A percentile compares a stretch with the other conserved stretches of the same genome.
Evolutionary conservation across 176 grass and related monocot genomes (phyloP).

Genomic region (Sorghum bicolor): Sorghum_bicolor_NCBIv3 NC_012870.2:14082501-14083000

Average conservation of each 20-base stretch:
- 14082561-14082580: neutral
- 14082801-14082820: neutral
- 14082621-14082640: conserved; percentile 59
- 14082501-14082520: neutral
- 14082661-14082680: conserved; percentile 15
- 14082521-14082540: conserved; percentile 48
- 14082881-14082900: conserved; percentile 24
- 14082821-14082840: no score
- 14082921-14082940: conserved; percentile 6
- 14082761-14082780: neutral
- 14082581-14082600: neutral
- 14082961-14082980: neutral
- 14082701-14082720: conserved; percentile 60
- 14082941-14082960: conserved; percentile 16
- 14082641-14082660: neutral
- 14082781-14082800: neutral
- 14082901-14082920: conserved; percentile 8
- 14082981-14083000: neutral
- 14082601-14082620: conserved; percentile 56
- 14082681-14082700: conserved; percentile 34
- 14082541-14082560: conserved; percentile 52
- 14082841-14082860: no score
- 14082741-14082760: neutral
- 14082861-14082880: neutral
- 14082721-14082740: neutral